A percentile compares a stretch with the other conserved stretches of the same genome.
phyloP scores from a whole-genome alignment of 495 filamentous ascomycete genomes.

The Peziza echinospora region DNA sequence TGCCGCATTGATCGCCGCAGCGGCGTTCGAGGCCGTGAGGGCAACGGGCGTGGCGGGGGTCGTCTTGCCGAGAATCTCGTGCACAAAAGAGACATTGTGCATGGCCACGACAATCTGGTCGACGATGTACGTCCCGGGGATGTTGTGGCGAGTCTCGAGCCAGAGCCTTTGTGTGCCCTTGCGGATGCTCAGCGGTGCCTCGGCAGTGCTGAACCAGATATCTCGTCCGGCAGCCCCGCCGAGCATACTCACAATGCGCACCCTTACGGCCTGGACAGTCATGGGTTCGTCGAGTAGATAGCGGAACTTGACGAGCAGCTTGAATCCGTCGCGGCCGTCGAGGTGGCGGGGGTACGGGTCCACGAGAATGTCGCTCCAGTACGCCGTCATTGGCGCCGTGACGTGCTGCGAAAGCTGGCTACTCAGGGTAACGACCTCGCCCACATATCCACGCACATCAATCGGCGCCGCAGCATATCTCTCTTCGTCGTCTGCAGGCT shows the following conservation, averaged over 20 bases:
- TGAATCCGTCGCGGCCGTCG: constrained; percentile 55
- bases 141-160: constrained; percentile 29
- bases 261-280: constrained; percentile 38
- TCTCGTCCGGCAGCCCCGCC: constrained; percentile 29
- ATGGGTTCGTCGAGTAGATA: constrained; percentile 55
- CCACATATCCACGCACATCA: constrained; percentile 35
- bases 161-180: constrained; percentile 29
- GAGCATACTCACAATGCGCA: constrained; percentile 35
- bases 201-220: constrained; percentile 38
- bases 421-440: constrained; percentile 42
- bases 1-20: constrained; percentile 19
- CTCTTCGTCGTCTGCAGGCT: constrained; percentile 26
- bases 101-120: constrained; percentile 47
- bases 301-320: constrained; percentile 42
- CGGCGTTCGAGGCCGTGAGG: neutral
- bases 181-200: constrained; percentile 24
- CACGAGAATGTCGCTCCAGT: constrained; percentile 49
- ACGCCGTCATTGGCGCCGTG: constrained; percentile 42
- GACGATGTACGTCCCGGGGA: constrained; percentile 54
- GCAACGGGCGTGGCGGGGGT: constrained; percentile 1
- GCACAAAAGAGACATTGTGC: constrained; percentile 46
- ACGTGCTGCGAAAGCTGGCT: constrained; percentile 40
- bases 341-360: constrained; percentile 49
- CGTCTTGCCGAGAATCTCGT: constrained; percentile 27
- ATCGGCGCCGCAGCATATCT: constrained; percentile 28